Conservation (phyloP, 768 basidiomycete species). For the Lactarius indigo region DNA sequence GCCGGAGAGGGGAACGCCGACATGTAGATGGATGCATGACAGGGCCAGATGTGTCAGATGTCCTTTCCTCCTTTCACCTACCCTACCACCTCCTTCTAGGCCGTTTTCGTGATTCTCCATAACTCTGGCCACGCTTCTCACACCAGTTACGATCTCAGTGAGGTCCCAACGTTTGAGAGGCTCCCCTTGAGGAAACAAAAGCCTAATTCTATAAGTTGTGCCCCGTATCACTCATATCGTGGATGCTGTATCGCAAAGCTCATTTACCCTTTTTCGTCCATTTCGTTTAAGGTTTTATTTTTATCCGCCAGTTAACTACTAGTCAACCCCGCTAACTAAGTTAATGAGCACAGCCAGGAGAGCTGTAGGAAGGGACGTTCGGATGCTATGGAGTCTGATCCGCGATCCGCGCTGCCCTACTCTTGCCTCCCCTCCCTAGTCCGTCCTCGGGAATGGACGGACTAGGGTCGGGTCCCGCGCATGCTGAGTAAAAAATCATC, state of each 20-base stretch:
- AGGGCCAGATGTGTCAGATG: conserved; percentile 8
- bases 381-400: conserved; percentile 15
- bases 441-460: neutral
- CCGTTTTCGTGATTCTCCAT: conserved; percentile 4
- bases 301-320: conserved; percentile 9
- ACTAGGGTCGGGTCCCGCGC: conserved; percentile 1
- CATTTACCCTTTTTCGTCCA: conserved; percentile 19
- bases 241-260: neutral
- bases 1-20: neutral
- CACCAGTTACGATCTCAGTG: conserved; percentile 1
- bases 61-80: neutral
- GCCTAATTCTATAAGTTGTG: neutral
- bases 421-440: conserved; percentile 2
- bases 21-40: neutral
- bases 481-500: neutral
- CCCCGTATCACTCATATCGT: neutral
- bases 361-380: neutral
- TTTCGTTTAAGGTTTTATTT: neutral
- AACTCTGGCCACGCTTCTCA: conserved; percentile 12
- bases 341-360: neutral
- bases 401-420: conserved; percentile 10
- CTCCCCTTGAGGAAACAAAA: neutral
- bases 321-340: neutral
- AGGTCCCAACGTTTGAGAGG: neutral
- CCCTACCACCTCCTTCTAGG: conserved; percentile 4